Base-by-base conservation (phyloP, 768 basidiomycete genomes). In the Boletus bicolor region DNA sequence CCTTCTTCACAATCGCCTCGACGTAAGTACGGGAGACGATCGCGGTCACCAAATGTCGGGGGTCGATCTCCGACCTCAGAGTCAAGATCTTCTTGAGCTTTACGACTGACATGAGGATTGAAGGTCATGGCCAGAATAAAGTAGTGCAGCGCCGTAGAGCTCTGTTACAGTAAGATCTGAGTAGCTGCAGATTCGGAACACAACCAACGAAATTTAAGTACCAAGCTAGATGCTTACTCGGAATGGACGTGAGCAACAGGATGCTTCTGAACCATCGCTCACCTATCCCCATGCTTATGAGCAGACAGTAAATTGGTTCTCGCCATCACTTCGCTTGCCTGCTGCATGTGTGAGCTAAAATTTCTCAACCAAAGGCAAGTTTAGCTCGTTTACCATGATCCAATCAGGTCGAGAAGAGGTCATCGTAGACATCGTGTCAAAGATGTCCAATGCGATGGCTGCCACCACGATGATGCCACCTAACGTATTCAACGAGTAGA, bases 241-340 rank as follows among this genome's bases (percentile, higher is more conserved):
- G 30, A 12, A 19, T 8, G 3, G 7, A 9, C 2, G 7, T 49
- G 14, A 49, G 36, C 4, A n/a, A 9, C 6, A 17, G 15, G 37
- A 26, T 26, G 8, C 35, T 24, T 48, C 21, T 3, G 34, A 24
- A 37, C 17, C 11, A 7, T 7, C 35, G n/a, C 56, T 44, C 38
- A 58, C 57, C 55, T 58, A 8, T 58, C 32, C 5, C 56, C 56
- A 34, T 57, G 54, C 37, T 49, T 49, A 10, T 57, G 56, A 11
- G 56, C 42, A 21, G 53, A 49, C 21, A 57, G 34, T 2, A 55
- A 9, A 24, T 55, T 50, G 1, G 53, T 46, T 24, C 48, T 54
- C 35, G 14, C 48, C 56, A 55, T 58, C 28, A 55, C 7, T 15
- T 58, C 53, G 21, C 48, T 49, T 42, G n/a, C 57, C 56, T 55